Conservation (phyloP, 441 rosid genomes). For the Populus hybrid region DNA sequence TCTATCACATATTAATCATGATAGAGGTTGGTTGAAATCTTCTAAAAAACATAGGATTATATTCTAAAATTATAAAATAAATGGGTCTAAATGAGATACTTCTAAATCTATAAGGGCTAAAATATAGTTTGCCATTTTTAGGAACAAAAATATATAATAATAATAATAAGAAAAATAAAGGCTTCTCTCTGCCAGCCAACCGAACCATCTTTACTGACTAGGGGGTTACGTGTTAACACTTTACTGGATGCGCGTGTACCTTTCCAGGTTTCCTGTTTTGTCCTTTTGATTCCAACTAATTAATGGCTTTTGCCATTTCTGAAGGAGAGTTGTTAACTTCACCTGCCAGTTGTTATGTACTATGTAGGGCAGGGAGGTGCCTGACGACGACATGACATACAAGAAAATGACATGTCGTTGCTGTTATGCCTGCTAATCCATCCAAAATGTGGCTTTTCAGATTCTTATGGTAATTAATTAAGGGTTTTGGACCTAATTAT, state of each 20-base stretch:
- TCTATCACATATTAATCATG: too few relatives aligned
- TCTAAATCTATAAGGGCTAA: background rate
- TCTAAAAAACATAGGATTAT: background rate
- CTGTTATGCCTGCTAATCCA: background rate
- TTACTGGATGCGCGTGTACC: constrained; percentile 16
- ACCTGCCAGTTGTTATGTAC: background rate
- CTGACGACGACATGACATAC: background rate
- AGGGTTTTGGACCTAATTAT: background rate
- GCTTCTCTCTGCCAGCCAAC: constrained; percentile 23
- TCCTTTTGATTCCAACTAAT: background rate
- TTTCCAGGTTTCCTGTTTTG: constrained; percentile 14
- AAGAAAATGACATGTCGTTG: background rate
- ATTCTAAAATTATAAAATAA: too few relatives aligned
- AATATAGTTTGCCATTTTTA: background rate
- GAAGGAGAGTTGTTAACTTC: constrained; percentile 5
- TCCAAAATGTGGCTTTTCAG: background rate
- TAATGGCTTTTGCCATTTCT: constrained; percentile 25
- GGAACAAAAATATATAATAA: background rate
- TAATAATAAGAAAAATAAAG: background rate
- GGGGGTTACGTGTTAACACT: constrained; percentile 25
- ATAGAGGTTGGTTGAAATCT: too few relatives aligned
- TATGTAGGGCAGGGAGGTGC: background rate
- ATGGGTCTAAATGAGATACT: background rate
- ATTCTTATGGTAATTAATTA: background rate
- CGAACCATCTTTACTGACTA: constrained; percentile 19